Conservation (phyloP, 2,329 filamentous ascomycete species). For the Diaporthe sp. region DNA sequence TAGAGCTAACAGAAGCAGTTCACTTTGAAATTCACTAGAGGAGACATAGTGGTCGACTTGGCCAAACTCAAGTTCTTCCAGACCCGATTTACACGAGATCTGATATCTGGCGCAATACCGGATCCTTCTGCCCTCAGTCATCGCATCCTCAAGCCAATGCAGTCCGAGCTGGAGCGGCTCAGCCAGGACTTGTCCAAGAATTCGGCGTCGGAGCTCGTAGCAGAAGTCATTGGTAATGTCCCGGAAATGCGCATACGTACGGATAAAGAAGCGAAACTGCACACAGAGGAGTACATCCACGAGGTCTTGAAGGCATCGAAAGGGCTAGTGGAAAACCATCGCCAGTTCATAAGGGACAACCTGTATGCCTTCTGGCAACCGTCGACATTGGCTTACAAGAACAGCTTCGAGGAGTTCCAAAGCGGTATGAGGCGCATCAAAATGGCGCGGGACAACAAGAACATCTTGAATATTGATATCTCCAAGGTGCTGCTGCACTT, state of each 20-base stretch:
- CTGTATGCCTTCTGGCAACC: constrained; percentile 35
- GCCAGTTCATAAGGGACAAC: constrained; percentile 32
- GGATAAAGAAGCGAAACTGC: not conserved
- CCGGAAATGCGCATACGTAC: not conserved
- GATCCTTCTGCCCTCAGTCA: constrained; percentile 23
- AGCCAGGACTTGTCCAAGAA: not conserved
- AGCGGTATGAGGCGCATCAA: constrained; percentile 19
- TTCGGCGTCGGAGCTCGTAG: not conserved
- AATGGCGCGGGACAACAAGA: not conserved
- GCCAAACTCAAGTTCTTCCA: constrained; percentile 87
- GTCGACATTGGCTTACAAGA: constrained; percentile 15
- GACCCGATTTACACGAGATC: constrained; percentile 33
- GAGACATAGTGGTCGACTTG: constrained; percentile 85
- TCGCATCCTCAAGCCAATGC: constrained; percentile 42
- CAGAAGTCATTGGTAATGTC: not conserved
- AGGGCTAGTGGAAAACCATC: constrained; percentile 37
- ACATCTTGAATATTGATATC: constrained; percentile 28
- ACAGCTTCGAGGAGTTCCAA: constrained; percentile 30
- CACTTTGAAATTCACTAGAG: constrained; percentile 88
- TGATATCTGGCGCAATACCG: constrained; percentile 29
- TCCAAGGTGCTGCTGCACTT: constrained; percentile 24
- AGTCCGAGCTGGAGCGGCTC: constrained; percentile 37
- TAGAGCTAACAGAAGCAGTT: constrained; percentile 66
- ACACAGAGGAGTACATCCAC: constrained; percentile 34
- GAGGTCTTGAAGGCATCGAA: constrained; percentile 37